These are phyloP conservation scores for Dovyalis caffra DNA, from an alignment of 345 rosid genomes.

Conservation along the genomic window DNA sequence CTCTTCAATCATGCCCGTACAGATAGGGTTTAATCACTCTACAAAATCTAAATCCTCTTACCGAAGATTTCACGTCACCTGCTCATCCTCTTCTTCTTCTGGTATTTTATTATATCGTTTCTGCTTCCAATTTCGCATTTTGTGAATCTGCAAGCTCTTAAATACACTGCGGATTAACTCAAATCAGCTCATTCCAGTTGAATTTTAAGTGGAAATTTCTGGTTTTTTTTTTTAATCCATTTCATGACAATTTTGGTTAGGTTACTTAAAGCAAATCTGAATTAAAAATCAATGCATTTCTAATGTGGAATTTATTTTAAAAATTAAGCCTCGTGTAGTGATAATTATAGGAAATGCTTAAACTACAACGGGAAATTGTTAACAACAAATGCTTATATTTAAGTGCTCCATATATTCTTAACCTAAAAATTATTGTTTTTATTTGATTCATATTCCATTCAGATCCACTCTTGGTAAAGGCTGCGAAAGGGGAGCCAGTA, in stretches of 20 bases:
- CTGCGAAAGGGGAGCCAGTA: slow-evolving; percentile 77
- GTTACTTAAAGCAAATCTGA: background rate
- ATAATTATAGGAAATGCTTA: background rate
- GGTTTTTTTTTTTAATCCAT: background rate
- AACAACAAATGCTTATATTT: background rate
- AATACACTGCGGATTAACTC: background rate
- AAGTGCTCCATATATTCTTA: background rate
- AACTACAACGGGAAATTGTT: background rate
- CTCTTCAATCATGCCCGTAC: slow-evolving; percentile 36
- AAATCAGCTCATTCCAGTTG: background rate
- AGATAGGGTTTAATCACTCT: slow-evolving; percentile 31
- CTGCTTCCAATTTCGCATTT: slow-evolving; percentile 6
- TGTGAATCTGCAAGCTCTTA: background rate
- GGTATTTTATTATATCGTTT: slow-evolving; percentile 5
- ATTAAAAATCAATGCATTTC: background rate
- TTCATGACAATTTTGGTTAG: background rate
- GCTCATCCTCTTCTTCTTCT: slow-evolving; percentile 42
- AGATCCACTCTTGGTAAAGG: slow-evolving; percentile 89
- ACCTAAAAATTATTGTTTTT: background rate
- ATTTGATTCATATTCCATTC: slow-evolving; percentile 19
- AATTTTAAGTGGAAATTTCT: background rate
- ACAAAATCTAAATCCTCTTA: background rate
- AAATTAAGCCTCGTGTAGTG: background rate
- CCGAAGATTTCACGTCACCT: slow-evolving; percentile 32
- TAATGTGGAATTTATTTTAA: background rate